These are phyloP conservation scores for Sugiyamaella grinbergsii DNA, from an alignment of 1,139 yeast species.

Conservation along the genomic window DNA sequence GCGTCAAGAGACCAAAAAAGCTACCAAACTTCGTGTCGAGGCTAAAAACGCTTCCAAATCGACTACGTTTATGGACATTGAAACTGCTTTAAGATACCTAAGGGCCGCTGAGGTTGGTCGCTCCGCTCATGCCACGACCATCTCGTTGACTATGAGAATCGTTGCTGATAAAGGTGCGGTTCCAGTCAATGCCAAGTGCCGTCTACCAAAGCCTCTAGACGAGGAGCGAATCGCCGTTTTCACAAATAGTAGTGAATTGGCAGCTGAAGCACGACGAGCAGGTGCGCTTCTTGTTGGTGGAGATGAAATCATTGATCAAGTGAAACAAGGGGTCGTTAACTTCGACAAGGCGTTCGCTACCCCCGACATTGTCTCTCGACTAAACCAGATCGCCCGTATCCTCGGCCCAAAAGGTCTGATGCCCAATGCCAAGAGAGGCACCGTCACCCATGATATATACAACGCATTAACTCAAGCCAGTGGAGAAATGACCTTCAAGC, in stretches of 20 bases:
- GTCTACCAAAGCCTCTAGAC: constrained; percentile 74
- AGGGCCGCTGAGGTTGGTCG: constrained; percentile 92
- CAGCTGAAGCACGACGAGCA: constrained; percentile 55
- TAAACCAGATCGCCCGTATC: constrained; percentile 68
- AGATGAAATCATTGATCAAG: constrained; percentile 62
- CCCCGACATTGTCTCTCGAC: constrained; percentile 66
- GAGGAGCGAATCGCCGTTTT: constrained; percentile 66
- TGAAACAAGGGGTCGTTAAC: constrained; percentile 59
- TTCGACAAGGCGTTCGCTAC: constrained; percentile 85
- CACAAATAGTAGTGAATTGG: constrained; percentile 57
- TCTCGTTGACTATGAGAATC: constrained; percentile 66
- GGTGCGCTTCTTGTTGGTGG: constrained; percentile 75
- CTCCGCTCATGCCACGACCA: constrained; percentile 65
- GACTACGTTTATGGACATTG: constrained; percentile 71
- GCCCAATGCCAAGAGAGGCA: constrained; percentile 86
- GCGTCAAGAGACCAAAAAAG: constrained; percentile 32
- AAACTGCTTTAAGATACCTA: constrained; percentile 72
- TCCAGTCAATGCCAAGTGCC: constrained; percentile 71
- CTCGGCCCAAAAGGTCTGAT: constrained; percentile 89
- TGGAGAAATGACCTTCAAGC: constrained; percentile 76
- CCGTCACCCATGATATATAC: constrained; percentile 70
- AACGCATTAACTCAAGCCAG: constrained; percentile 56
- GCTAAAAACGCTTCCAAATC: constrained; percentile 31
- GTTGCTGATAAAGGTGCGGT: constrained; percentile 79
- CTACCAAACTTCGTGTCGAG: constrained; percentile 31